Evolutionary conservation across 805 yeast genomes (phyloP).

Genomic region (Candida fluviatilis): DNA sequence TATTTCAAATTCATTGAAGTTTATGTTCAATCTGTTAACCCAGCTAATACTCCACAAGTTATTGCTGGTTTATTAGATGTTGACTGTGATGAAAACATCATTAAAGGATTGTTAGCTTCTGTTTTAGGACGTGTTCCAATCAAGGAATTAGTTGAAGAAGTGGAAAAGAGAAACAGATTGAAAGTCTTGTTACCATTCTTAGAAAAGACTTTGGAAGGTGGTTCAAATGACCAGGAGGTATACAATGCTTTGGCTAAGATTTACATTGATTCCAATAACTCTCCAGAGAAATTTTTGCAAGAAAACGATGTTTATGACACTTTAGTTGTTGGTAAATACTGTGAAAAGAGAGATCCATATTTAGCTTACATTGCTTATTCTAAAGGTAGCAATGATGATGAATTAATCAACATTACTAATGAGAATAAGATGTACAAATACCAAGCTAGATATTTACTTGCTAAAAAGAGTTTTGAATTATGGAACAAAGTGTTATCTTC

Average conservation of each 20-base stretch:
- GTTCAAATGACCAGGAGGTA: slow-evolving; percentile 85
- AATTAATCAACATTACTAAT: slow-evolving; percentile 86
- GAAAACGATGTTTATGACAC: slow-evolving; percentile 91
- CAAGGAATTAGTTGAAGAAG: slow-evolving; percentile 84
- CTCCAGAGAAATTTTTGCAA: slow-evolving; percentile 92
- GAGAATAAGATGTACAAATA: slow-evolving; percentile 98
- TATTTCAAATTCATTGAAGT: slow-evolving; percentile 96
- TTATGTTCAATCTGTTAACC: slow-evolving; percentile 96
- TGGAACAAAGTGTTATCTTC: slow-evolving; percentile 77
- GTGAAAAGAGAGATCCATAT: slow-evolving; percentile 99
- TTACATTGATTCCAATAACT: slow-evolving; percentile 95
- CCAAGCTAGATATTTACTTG: slow-evolving; percentile 93
- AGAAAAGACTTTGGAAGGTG: slow-evolving; percentile 81
- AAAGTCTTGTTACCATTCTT: slow-evolving; percentile 89
- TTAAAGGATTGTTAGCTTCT: slow-evolving; percentile 73
- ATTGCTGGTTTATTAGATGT: slow-evolving; percentile 95
- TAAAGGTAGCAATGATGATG: slow-evolving; percentile 89
- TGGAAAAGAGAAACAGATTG: slow-evolving; percentile 92
- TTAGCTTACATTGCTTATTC: slow-evolving; percentile 96
- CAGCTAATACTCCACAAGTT: slow-evolving; percentile 93
- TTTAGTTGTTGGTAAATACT: slow-evolving; percentile 93
- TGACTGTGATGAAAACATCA: slow-evolving; percentile 90
- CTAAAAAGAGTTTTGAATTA: slow-evolving; percentile 78
- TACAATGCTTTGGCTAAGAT: slow-evolving; percentile 95
- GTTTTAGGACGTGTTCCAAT: slow-evolving; percentile 95